phyloP scores from a whole-genome alignment of 108 stramenopile genomes.

The Nitzschia sp. region DNA sequence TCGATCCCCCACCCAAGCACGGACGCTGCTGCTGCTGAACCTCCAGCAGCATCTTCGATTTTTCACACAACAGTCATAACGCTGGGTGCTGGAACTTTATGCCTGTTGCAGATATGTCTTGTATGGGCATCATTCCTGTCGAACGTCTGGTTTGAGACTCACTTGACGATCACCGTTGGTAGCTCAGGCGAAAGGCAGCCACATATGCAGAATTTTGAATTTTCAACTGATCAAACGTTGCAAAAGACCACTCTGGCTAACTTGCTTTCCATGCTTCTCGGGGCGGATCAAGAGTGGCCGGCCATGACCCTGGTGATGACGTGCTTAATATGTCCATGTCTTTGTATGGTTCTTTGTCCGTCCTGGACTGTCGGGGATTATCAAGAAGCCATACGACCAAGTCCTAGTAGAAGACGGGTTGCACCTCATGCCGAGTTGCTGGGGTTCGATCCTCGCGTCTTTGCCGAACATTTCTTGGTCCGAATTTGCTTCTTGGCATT shows the following conservation, averaged over 20 bases:
- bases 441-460: conserved; percentile 13
- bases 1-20: not conserved
- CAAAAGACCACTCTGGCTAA: conserved; percentile 24
- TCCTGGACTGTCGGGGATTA: conserved; percentile 25
- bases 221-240: conserved; percentile 15
- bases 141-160: conserved; percentile 40
- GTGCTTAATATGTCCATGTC: conserved; percentile 37
- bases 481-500: conserved; percentile 33
- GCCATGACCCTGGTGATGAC: conserved; percentile 28
- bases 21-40: not conserved
- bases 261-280: conserved; percentile 20
- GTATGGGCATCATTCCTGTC: conserved; percentile 51
- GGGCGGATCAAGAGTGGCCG: conserved; percentile 20
- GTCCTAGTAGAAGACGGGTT: too few relatives aligned
- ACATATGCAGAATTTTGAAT: not conserved
- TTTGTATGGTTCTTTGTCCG: conserved; percentile 30
- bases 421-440: not conserved
- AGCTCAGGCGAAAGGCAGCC: not conserved
- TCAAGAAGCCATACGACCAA: not conserved
- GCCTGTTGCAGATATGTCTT: conserved; percentile 36
- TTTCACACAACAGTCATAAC: conserved; percentile 7
- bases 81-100: conserved; percentile 30
- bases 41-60: not conserved
- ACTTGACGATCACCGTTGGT: conserved; percentile 12
- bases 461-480: conserved; percentile 30